These are phyloP conservation scores for Phlegmacium glaucopus DNA, from an alignment of 768 basidiomycete species.

Conservation along the genomic window DNA sequence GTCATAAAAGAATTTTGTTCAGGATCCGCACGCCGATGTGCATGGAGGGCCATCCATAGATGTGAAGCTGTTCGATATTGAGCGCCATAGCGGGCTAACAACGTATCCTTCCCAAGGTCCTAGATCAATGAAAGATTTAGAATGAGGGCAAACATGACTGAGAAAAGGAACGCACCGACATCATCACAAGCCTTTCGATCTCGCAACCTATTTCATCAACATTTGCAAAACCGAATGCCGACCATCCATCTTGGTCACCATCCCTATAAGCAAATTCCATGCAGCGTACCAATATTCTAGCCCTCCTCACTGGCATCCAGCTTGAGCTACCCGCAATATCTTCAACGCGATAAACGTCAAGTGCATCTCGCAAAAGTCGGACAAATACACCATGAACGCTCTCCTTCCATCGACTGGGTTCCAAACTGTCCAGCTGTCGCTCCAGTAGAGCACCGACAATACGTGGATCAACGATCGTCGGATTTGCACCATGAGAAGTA, in stretches of 20 bases:
- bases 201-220: slow-evolving; percentile 38
- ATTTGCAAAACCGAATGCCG: slow-evolving; percentile 21
- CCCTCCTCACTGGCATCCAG: slow-evolving; percentile 52
- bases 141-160: background rate
- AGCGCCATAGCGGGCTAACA: slow-evolving; percentile 26
- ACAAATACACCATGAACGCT: slow-evolving; percentile 40
- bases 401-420: slow-evolving; percentile 54
- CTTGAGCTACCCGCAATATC: slow-evolving; percentile 9
- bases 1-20: slow-evolving; percentile 44
- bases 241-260: slow-evolving; percentile 19
- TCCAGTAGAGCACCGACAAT: slow-evolving; percentile 58
- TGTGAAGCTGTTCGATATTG: slow-evolving; percentile 57
- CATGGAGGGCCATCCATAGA: slow-evolving; percentile 70
- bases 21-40: slow-evolving; percentile 50
- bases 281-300: slow-evolving; percentile 50
- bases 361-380: slow-evolving; percentile 43
- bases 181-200: slow-evolving; percentile 36
- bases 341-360: slow-evolving; percentile 44
- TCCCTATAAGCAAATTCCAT: slow-evolving; percentile 51
- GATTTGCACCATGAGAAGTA: slow-evolving; percentile 2
- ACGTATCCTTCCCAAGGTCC: slow-evolving; percentile 33
- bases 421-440: slow-evolving; percentile 55
- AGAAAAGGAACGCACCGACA: slow-evolving; percentile 34
- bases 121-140: slow-evolving; percentile 10
- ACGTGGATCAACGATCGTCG: slow-evolving; percentile 17